Evolutionary conservation across 73 alveolate species (phyloP), one percentile per base, ranked within the genome.

Genomic region (Symbiodinium pilosum): DNA sequence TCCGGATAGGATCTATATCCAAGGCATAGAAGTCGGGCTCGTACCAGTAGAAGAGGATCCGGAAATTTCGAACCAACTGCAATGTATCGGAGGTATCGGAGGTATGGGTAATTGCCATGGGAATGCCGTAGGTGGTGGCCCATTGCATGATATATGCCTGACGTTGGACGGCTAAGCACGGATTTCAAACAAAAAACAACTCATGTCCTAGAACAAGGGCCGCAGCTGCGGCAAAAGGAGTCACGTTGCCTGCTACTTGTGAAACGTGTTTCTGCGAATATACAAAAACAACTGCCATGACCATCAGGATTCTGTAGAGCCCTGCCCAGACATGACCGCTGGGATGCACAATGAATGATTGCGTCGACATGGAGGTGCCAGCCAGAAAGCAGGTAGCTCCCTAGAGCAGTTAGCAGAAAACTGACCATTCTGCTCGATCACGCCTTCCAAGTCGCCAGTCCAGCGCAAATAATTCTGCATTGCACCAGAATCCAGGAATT

Each of bases 401-500:
- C 44, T 44, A 12, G n/a, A 28, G n/a, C n/a, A n/a, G n/a, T n/a
- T n/a, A n/a, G n/a, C n/a, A n/a, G n/a, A n/a, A 43, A 28, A 84
- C 38, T 43, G 77, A 12, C 93, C 93, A 84, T 84, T 30, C 47
- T 43, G 69, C 69, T 41, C 34, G 38, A 75, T 39, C 47, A 88
- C 95, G 11, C 95, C 95, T 7, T 64, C 95, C 11, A 40, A 9
- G 28, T 88, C 95, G 18, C 95, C 95, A 0, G 95, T 88, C 69
- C 69, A 88, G 26, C 68, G 69, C 47, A 88, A 16, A 59, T 88
- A 88, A 51, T 88, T 83, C 34, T 83, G 6, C 95, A 88, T 88
- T 14, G 81, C 42, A 26, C 28, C n/a, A 24, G 95, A 83, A 6
- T 40, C 43, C 39, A 26, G 2, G 75, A 44, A 44, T 30, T 44